Percentiles rank a stretch among this genome's conserved stretches.
phyloP scores from a whole-genome alignment of 176 grass and related monocot genomes.

The Avena atlantica region DNA sequence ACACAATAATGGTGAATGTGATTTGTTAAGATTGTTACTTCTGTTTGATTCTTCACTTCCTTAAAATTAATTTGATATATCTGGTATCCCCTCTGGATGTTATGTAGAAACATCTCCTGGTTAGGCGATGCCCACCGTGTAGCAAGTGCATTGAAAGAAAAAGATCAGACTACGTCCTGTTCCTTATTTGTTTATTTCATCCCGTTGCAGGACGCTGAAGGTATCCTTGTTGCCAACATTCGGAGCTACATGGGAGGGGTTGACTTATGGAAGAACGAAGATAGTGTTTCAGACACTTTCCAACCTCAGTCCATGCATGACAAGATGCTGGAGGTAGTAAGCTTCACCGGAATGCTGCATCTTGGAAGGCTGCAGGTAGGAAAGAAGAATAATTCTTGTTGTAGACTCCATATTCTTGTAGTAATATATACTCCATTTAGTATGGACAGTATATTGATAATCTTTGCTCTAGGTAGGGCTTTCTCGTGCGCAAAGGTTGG shows the following conservation, averaged over 20 bases:
- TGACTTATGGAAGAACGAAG: constrained; percentile 90
- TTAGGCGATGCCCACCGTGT: neutral
- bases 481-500: constrained; percentile 75
- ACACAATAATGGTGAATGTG: neutral
- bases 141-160: constrained; percentile 7
- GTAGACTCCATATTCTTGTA: neutral
- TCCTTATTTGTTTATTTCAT: neutral
- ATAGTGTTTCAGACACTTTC: constrained; percentile 64
- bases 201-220: constrained; percentile 71
- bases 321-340: constrained; percentile 88
- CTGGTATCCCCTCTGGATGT: neutral
- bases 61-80: neutral
- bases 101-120: constrained; percentile 24
- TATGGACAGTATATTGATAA: constrained; percentile 27
- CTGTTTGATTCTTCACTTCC: constrained; percentile 3
- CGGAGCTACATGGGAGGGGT: constrained; percentile 98
- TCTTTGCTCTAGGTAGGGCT: constrained; percentile 66
- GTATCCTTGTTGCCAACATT: constrained; percentile 87
- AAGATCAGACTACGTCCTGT: neutral
- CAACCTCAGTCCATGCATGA: constrained; percentile 85
- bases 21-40: neutral
- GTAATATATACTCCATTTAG: neutral
- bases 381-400: neutral
- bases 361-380: constrained; percentile 80
- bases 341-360: constrained; percentile 89